Conservation (phyloP, 1,284 basidiomycete species). For the Ceratobasidium sp. region DNA sequence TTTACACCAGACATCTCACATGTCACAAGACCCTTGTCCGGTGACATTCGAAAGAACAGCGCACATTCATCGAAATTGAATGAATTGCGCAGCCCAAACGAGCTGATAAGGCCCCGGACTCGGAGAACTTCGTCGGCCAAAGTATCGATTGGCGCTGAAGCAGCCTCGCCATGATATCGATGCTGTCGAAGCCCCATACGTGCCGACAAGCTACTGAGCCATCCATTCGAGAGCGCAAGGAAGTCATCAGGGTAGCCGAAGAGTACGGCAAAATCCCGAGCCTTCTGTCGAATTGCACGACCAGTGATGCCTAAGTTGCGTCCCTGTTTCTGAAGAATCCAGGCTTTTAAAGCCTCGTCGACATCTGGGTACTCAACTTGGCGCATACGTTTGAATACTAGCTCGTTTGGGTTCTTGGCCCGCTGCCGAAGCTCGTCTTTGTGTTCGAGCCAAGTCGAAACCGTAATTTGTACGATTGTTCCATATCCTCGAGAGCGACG, state of each 20-base stretch:
- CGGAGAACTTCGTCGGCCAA: background rate
- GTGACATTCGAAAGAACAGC: conserved; percentile 48
- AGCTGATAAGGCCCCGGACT: background rate
- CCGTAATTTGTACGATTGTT: background rate
- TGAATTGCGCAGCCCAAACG: conserved; percentile 50
- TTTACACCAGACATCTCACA: conserved; percentile 45
- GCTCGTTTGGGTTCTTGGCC: background rate
- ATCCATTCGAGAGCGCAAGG: conserved; percentile 6
- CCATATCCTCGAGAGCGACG: background rate
- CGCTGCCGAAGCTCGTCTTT: background rate
- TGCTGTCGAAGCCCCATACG: conserved; percentile 46
- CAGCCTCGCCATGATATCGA: conserved; percentile 53
- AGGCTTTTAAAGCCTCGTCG: background rate
- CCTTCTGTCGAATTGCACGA: background rate
- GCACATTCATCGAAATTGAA: conserved; percentile 54
- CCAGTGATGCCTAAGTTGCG: background rate
- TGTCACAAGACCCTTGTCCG: conserved; percentile 45
- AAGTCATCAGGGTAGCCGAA: background rate
- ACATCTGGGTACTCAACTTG: conserved; percentile 44
- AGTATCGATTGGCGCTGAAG: conserved; percentile 43
- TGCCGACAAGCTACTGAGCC: background rate
- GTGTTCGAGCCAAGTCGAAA: background rate
- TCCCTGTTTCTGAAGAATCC: conserved; percentile 16
- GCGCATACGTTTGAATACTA: background rate
- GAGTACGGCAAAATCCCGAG: background rate